Percentiles rank a stretch among this genome's conserved stretches.
Conservation (phyloP, 106 monocot genomes). For the Iris macrosiphon region DNA sequence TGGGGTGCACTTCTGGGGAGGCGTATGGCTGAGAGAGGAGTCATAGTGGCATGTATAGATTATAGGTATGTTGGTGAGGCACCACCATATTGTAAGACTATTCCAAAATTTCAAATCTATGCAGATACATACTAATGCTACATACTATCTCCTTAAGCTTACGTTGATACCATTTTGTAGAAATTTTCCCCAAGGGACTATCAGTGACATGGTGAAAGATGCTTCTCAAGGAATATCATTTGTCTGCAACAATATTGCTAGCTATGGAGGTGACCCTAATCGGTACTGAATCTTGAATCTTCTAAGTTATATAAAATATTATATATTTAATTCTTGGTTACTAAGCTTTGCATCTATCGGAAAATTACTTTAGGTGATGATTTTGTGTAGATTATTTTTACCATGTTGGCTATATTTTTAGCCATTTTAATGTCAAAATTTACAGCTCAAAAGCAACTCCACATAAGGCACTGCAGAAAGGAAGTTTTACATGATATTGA, state of each 20-base stretch:
- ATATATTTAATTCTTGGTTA: neutral
- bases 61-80: conserved; percentile 42
- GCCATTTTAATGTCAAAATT: too few relatives aligned
- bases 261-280: conserved; percentile 82
- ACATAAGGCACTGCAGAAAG: too few relatives aligned
- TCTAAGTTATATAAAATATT: neutral
- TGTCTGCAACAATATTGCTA: conserved; percentile 70
- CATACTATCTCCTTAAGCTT: neutral
- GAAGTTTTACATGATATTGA: too few relatives aligned
- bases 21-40: conserved; percentile 64
- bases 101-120: neutral
- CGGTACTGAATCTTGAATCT: conserved; percentile 27
- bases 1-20: conserved; percentile 75
- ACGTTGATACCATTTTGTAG: conserved; percentile 21
- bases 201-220: conserved; percentile 74
- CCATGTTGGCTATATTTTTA: too few relatives aligned
- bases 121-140: neutral
- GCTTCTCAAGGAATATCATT: conserved; percentile 91
- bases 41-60: conserved; percentile 78
- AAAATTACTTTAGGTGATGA: too few relatives aligned
- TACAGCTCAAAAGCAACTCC: too few relatives aligned
- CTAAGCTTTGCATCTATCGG: too few relatives aligned
- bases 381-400: too few relatives aligned
- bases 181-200: conserved; percentile 81
- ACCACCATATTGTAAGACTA: neutral